Base-by-base conservation (phyloP, 768 basidiomycete species). In the Albatrellus ellisii region DNA sequence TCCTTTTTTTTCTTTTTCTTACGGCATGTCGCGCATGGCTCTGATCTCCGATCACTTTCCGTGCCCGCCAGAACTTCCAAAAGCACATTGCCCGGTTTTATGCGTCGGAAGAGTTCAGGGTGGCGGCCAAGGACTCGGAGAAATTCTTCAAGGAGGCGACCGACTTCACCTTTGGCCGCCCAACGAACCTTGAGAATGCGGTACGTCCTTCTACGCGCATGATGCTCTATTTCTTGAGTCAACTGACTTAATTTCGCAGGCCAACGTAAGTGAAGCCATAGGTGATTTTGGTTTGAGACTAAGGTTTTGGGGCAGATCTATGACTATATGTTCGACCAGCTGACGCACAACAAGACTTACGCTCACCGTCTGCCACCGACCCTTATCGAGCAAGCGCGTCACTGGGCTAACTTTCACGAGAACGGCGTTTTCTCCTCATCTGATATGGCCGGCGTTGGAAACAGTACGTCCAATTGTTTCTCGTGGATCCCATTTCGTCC, bases 311-410 rank as follows among this genome's bases (percentile, higher is more conserved):
- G 20, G 41, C 32, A 84, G 81, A 66, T 88, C 52, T 82, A 67
- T 60, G 84, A 88, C 62, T 89, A 70, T 60, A 65, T 90, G 55
- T 77, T 76, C 64, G 72, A 81, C 14, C 67, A 87, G 56, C 67
- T 82, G 49, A 69, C 67, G 38, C 82, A 92, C 69, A 89, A 91
- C 70, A 75, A 73, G 63, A 80, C 80, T 22, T 90, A 78, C 48
- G 78, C 79, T 2, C 70, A 77, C 61, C 75, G 79, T 50, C 76
- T 89, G 31, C 81, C 83, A n/a, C 81, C 82, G n/a, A 77, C 70
- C 10, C 69, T 78, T 58, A 56, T 82, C 46, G 76, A 84, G 50
- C 83, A 84, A 56, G 79, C 82, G 27, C 80, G 75, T 39, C 69
- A 67, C 46, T 71, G 78, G 47, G 88, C 85, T 14, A 66, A 91